Evolutionary conservation across 345 rosid genomes (phyloP), one percentile per base, ranked within the genome.

Genomic region (Syzygium oleosum): DNA sequence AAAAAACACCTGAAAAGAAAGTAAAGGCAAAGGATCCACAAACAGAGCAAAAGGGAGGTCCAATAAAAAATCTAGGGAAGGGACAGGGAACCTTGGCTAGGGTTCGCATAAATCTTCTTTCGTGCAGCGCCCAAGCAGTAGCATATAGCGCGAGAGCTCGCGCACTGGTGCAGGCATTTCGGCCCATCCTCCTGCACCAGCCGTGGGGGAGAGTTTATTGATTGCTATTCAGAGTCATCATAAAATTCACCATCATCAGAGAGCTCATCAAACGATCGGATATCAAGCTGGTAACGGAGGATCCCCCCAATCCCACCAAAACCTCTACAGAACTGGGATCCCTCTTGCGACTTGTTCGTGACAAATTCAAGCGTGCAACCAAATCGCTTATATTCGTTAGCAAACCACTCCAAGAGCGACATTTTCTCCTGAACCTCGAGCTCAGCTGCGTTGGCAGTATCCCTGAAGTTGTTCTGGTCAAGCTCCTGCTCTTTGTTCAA

Each of bases 261-360:
- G 77, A 87, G 41, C 13, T 93, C 97, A 89, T 95, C 95, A 84
- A 94, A 94, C 3, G 92, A 77, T 51, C 94, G 90, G 92, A 95
- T 88, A 88, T 95, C 96, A 15, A 95, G 89, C 89, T 92, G 95
- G 90, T 95, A 92, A 19, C 96, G 95, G 38, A 95, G 96, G 56
- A 95, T 92, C 51, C 97, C 97, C 22, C 97, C 97, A 84, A 94
- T 93, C 53, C 97, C 97, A 13, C 97, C 97, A 91, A 94, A 94
- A 23, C 96, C 97, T 61, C 97, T 89, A 90, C 94, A 95, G 87
- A 95, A 94, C 91, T 95, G 96, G 85, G 97, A 95, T 34, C 95
- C 97, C 87, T 95, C 96, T 84, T 95, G 94, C 11, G 97, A 94
- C 56, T 94, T 94, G 91, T 95, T 95, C 41, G 97, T 95, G 84